Evolutionary conservation across 2,329 filamentous ascomycete species (phyloP).

Genomic region (Colletotrichum higginsianum): DNA sequence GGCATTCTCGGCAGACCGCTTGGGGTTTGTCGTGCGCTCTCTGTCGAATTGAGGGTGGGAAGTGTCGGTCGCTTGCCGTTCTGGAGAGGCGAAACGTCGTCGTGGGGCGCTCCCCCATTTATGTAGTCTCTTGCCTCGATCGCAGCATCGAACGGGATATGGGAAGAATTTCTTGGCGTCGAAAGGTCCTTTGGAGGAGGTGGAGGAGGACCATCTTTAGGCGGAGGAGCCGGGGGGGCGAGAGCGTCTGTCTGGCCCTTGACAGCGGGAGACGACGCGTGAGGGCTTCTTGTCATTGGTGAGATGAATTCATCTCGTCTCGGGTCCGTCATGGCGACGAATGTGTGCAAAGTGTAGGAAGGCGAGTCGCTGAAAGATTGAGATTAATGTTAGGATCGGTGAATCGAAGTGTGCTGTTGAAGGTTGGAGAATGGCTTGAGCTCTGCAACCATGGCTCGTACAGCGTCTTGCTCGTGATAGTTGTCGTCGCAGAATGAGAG

Average conservation of each 20-base stretch:
- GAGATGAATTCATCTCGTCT: constrained; percentile 47
- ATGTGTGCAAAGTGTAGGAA: not conserved
- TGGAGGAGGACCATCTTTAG: constrained; percentile 38
- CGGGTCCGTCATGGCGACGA: constrained; percentile 38
- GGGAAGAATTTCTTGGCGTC: constrained; percentile 38
- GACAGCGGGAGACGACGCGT: constrained; percentile 30
- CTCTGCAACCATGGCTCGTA: constrained; percentile 11
- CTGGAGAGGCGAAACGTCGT: constrained; percentile 47
- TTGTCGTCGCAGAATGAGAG: constrained; percentile 7
- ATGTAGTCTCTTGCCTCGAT: constrained; percentile 55
- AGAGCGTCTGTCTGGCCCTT: constrained; percentile 26
- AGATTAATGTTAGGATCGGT: not conserved
- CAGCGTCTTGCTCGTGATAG: not conserved
- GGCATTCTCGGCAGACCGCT: constrained; percentile 40
- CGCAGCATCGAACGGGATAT: constrained; percentile 44
- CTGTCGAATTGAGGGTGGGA: constrained; percentile 41
- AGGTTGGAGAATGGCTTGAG: not conserved
- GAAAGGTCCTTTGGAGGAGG: constrained; percentile 34
- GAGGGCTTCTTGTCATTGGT: constrained; percentile 44
- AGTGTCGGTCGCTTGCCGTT: constrained; percentile 24
- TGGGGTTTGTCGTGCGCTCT: constrained; percentile 15
- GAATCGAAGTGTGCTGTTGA: not conserved
- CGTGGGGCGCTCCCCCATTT: constrained; percentile 54
- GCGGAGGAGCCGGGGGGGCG: constrained; percentile 31
- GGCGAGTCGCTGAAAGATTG: not conserved